Evolutionary conservation across 1,284 basidiomycete species (phyloP).

Genomic region (Hymenochaete sp.): DNA sequence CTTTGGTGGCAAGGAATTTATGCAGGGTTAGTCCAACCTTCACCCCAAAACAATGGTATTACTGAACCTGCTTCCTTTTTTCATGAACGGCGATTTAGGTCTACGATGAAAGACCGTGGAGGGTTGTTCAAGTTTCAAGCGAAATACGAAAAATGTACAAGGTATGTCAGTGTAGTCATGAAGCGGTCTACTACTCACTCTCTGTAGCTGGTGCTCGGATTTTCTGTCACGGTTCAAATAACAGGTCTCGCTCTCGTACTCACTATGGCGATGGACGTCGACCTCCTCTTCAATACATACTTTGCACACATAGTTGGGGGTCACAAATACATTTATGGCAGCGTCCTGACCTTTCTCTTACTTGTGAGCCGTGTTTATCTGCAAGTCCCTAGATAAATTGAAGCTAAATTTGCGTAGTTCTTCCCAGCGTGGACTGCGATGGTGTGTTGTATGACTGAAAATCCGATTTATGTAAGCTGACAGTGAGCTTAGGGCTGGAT

Average conservation of each 20-base stretch:
- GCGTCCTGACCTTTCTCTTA: conserved; percentile 15
- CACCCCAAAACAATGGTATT: too few species aligned
- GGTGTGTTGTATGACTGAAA: conserved; percentile 1
- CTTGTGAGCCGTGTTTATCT: conserved; percentile 9
- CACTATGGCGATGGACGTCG: conserved; percentile 21
- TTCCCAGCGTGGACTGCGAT: conserved; percentile 15
- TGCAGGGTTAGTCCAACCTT: conserved; percentile 3
- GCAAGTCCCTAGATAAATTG: background rate
- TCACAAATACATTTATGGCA: conserved; percentile 14
- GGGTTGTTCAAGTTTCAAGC: conserved; percentile 20
- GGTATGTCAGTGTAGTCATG: conserved; percentile 10
- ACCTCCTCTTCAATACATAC: conserved; percentile 17
- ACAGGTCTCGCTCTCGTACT: conserved; percentile 21
- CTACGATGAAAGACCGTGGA: conserved; percentile 18
- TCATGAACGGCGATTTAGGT: conserved; percentile 1
- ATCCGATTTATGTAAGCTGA: background rate
- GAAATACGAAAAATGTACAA: conserved; percentile 21
- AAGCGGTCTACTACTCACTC: background rate
- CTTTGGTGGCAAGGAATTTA: conserved; percentile 8
- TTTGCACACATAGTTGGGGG: conserved; percentile 11
- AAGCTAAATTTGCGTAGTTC: background rate
- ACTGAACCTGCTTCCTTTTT: background rate
- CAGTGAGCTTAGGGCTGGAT: conserved; percentile 18
- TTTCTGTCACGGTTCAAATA: conserved; percentile 22
- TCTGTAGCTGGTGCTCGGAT: conserved; percentile 19